Evolutionary conservation across 2,329 filamentous ascomycete species (phyloP), one percentile per base, ranked within the genome.

Genomic region (Akanthomyces dipterigenus): DNA sequence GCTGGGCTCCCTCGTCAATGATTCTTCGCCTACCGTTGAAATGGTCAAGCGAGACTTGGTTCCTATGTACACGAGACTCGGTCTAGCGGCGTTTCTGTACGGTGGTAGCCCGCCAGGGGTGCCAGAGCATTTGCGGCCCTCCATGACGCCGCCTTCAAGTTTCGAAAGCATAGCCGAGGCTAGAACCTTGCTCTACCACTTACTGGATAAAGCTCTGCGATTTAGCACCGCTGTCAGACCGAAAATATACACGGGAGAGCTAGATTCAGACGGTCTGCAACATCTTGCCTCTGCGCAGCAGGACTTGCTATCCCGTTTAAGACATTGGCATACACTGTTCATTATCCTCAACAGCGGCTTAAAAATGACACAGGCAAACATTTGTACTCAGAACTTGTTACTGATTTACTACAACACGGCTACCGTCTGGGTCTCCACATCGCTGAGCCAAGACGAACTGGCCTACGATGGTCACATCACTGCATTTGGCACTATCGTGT

Each of bases 1-100:
- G 2, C 70, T 80, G 3, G 70, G 69, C 1, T 70, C 71, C 11
- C 66, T 79, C 7, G 65, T 67, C 0, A 56, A 70, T 34, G 63
- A 64, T 2, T 60, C 64, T 3, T 69, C 70, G 3, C 65, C 71
- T 0, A 69, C 73, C 4, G 69, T 77, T 61, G 72, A 74, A 9
- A 68, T 76, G 55, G 72, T 78, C 61, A 75, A 73, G 63, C 67
- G 72, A 18, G 70, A 76, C 28, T 70, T 79, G 3, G 75, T 76
- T 4, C 77, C 77, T 38, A 73, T 79, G n/a, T 79, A 78, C 60
- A 72, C 75, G 1, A 72, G 77, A 0, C 70, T 79, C 2, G 76
- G 75, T 55, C 64, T 79, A 8, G 74, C 76, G 0, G 73, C 72
- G 7, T 73, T 77, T 34, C 70, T 78, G 49, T 74, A 78, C n/a